Percentiles rank a stretch among this genome's conserved stretches.
Conservation (phyloP, 1,284 basidiomycete genomes). For the Papiliotrema fonsecae region DNA sequence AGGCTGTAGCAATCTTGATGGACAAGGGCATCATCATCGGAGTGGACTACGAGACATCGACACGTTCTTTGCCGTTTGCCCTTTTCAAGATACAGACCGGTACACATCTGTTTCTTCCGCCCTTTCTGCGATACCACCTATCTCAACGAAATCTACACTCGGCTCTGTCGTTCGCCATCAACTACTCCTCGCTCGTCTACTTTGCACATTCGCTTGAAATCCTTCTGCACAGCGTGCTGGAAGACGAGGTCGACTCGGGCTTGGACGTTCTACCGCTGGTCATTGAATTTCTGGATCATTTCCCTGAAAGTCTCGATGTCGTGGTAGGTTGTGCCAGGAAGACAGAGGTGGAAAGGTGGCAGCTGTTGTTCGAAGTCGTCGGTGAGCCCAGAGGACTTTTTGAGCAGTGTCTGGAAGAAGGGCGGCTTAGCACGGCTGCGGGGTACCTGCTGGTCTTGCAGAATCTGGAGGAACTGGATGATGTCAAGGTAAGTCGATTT, state of each 20-base stretch:
- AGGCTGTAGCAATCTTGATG: constrained; percentile 77
- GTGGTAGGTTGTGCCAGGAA: constrained; percentile 95
- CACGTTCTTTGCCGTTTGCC: constrained; percentile 77
- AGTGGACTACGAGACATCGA: constrained; percentile 79
- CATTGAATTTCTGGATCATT: constrained; percentile 90
- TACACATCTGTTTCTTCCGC: constrained; percentile 93
- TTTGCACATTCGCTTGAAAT: constrained; percentile 94
- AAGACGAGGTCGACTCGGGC: constrained; percentile 66
- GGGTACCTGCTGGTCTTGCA: constrained; percentile 92
- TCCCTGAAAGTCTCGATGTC: constrained; percentile 82
- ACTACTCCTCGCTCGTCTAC: constrained; percentile 84
- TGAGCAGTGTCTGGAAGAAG: constrained; percentile 75
- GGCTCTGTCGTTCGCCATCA: constrained; percentile 78
- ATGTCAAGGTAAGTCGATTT: constrained; percentile 52
- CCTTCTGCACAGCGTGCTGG: constrained; percentile 85
- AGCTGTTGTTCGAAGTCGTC: constrained; percentile 78
- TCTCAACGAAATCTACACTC: constrained; percentile 64
- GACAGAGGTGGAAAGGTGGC: constrained; percentile 91
- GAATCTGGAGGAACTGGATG: constrained; percentile 82
- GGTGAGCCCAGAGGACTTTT: constrained; percentile 88
- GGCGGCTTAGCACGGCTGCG: constrained; percentile 79
- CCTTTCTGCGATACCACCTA: constrained; percentile 81
- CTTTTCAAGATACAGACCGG: constrained; percentile 89
- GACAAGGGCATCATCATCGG: constrained; percentile 98
- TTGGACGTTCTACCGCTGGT: constrained; percentile 61